Percentiles rank a stretch among this genome's conserved stretches.
Evolutionary conservation across 129 eudicot genomes (phyloP).

Genomic region (Tanacetum coccineum): DNA sequence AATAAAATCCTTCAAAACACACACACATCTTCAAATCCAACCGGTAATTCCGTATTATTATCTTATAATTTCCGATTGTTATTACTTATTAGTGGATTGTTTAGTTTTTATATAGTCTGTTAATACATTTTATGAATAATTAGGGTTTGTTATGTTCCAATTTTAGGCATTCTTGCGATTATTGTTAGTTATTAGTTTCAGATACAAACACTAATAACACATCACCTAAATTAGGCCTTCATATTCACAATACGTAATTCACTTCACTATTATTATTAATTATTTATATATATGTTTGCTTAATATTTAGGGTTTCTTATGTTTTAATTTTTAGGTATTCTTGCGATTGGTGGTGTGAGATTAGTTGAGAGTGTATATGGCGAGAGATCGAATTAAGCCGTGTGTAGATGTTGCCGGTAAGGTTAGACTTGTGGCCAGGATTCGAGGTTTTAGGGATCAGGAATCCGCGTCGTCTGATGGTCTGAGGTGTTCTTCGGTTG

Average conservation of each 20-base stretch:
- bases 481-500: constrained; percentile 37
- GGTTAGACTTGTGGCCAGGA: constrained; percentile 60
- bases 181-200: not conserved
- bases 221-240: too few relatives aligned
- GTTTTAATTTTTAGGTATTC: not conserved
- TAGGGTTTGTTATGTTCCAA: not conserved
- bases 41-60: too few relatives aligned
- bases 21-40: too few relatives aligned
- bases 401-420: constrained; percentile 32
- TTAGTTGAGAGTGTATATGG: constrained; percentile 13
- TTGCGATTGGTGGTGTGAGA: constrained; percentile 9
- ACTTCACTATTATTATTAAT: too few relatives aligned
- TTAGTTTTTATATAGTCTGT: too few relatives aligned
- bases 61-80: too few relatives aligned
- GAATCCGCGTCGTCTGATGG: constrained; percentile 34
- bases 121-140: too few relatives aligned
- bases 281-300: not conserved
- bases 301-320: not conserved
- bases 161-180: not conserved
- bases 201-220: too few relatives aligned
- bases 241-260: too few relatives aligned
- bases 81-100: too few relatives aligned
- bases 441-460: constrained; percentile 46
- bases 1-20: too few relatives aligned
- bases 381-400: constrained; percentile 20